Evolutionary conservation across 2,329 filamentous ascomycete species (phyloP), one percentile per base, ranked within the genome.

Genomic region (Microsporum canis): DNA sequence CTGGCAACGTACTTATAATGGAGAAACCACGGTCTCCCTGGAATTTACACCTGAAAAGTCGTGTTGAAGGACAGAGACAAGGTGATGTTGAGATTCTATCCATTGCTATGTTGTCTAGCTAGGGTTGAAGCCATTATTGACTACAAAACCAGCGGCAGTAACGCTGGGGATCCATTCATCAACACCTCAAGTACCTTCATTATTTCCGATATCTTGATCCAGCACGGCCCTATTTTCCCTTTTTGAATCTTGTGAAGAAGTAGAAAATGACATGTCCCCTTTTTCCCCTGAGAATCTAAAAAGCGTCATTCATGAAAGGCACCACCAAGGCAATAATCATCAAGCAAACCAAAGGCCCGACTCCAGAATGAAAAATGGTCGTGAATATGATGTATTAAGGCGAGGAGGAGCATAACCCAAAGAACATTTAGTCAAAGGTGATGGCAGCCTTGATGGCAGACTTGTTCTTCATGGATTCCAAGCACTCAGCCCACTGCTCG

Each of bases 401-500:
- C 14, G 31, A 36, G 17, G 33, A 29, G 51, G n/a, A n/a, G 29
- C 14, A 8, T 7, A 55, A n/a, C 6, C 31, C 10, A 14, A n/a
- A n/a, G 7, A 55, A 12, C 14, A 38, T 49, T 67, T 80, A 83
- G 64, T 88, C 85, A 68, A 88, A 88, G 55, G 84, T 81, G 71
- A 89, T 88, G 14, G 84, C 85, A 59, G 86, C 86, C 78, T 89
- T 89, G 71, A 89, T 88, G 62, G 85, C 86, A 59, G 77, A 82
- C 79, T 88, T 88, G 75, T 87, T 85, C 68, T 80, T 83, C 78
- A 89, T 88, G 61, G 82, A 80, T 71, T 88, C 83, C 65, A 89
- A 75, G 63, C 85, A 87, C 71, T 88, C 83, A 53, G 77, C 83
- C 80, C 85, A 89, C 70, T 89, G 80, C 69, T 89, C 86, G n/a